These are phyloP conservation scores for Calonectria hongkongensis DNA, from an alignment of 2,329 filamentous ascomycete species.

Conservation along the genomic window DNA sequence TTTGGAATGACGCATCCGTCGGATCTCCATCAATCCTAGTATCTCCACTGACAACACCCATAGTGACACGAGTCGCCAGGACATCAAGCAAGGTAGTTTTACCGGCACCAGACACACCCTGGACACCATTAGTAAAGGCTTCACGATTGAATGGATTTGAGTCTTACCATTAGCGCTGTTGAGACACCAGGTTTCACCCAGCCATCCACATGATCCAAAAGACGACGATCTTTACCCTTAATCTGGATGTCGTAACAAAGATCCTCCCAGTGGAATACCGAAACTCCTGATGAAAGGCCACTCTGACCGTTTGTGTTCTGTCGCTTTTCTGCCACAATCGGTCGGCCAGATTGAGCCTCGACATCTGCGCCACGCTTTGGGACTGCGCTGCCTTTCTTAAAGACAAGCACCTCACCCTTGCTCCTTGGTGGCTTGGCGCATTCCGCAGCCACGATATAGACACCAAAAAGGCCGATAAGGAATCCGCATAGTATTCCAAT, in stretches of 20 bases:
- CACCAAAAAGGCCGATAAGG: conserved; percentile 75
- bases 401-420: conserved; percentile 82
- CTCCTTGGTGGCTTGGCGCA: conserved; percentile 77
- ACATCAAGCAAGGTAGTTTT: conserved; percentile 86
- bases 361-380: conserved; percentile 68
- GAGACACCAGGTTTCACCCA: conserved; percentile 86
- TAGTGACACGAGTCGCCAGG: conserved; percentile 82
- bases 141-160: not conserved
- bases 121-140: not conserved
- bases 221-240: conserved; percentile 77
- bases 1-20: conserved; percentile 78
- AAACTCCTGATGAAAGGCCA: conserved; percentile 42
- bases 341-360: conserved; percentile 54
- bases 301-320: not conserved
- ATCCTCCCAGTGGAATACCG: conserved; percentile 81
- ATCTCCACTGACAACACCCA: conserved; percentile 83
- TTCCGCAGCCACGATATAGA: conserved; percentile 79
- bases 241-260: conserved; percentile 79
- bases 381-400: conserved; percentile 72
- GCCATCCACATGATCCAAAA: conserved; percentile 83
- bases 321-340: conserved; percentile 49
- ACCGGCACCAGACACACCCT: conserved; percentile 82
- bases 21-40: conserved; percentile 81
- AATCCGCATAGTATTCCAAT: conserved; percentile 81
- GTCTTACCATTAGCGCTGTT: conserved; percentile 81